These are phyloP conservation scores for Pythium aristosporum DNA, from an alignment of 352 stramenopile genomes.

Conservation along the genomic window DNA sequence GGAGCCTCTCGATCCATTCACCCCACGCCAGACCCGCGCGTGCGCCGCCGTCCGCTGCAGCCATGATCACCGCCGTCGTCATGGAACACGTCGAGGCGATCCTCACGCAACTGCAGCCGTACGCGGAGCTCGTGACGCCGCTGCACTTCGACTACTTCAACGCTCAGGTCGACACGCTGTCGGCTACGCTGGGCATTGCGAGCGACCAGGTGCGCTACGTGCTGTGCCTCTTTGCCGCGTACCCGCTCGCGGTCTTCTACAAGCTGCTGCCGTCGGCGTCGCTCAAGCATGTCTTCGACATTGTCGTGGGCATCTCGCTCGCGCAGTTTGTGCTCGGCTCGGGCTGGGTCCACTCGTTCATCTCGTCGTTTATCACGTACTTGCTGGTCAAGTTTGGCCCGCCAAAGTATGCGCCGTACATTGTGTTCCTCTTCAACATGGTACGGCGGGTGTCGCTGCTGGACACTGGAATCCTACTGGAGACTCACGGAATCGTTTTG, in stretches of 20 bases:
- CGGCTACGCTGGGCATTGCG: slow-evolving; percentile 39
- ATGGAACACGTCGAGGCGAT: slow-evolving; percentile 46
- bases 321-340: slow-evolving; percentile 93
- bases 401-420: slow-evolving; percentile 52
- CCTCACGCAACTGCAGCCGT: slow-evolving; percentile 52
- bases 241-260: slow-evolving; percentile 92
- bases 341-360: slow-evolving; percentile 94
- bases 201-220: slow-evolving; percentile 81
- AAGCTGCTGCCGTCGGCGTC: slow-evolving; percentile 73
- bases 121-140: slow-evolving; percentile 51
- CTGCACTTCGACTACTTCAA: slow-evolving; percentile 56
- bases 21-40: too few relatives aligned
- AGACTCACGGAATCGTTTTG: too few relatives aligned
- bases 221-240: slow-evolving; percentile 92
- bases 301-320: slow-evolving; percentile 90
- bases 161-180: slow-evolving; percentile 43
- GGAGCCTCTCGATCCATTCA: not conserved
- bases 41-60: not conserved
- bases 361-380: slow-evolving; percentile 91
- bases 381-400: slow-evolving; percentile 73
- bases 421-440: slow-evolving; percentile 96
- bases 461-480: too few relatives aligned
- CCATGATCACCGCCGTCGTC: not conserved
- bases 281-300: slow-evolving; percentile 92
- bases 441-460: not conserved